Percentiles rank a stretch among this genome's conserved stretches.
phyloP scores from a whole-genome alignment of 2,329 filamentous ascomycete species.

The Karstenula rhodostoma region DNA sequence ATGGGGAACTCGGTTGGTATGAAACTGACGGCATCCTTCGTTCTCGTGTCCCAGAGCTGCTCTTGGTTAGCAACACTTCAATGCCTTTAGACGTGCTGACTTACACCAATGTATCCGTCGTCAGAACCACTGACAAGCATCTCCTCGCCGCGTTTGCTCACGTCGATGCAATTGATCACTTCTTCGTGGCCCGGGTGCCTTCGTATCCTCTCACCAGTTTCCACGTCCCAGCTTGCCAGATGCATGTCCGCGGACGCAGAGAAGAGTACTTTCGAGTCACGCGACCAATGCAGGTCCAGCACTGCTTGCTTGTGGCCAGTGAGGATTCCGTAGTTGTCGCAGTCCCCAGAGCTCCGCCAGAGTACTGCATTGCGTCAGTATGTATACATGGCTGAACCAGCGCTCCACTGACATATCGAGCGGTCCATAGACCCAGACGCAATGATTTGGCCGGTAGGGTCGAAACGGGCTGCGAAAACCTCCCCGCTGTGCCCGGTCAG shows the following conservation, averaged over 20 bases:
- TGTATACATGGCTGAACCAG: constrained; percentile 19
- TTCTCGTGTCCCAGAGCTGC: constrained; percentile 88
- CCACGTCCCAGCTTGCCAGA: constrained; percentile 92
- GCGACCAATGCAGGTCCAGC: constrained; percentile 94
- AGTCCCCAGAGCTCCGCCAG: constrained; percentile 91
- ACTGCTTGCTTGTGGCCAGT: constrained; percentile 91
- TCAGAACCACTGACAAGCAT: constrained; percentile 90
- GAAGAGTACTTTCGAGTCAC: constrained; percentile 89
- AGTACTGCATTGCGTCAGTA: constrained; percentile 68
- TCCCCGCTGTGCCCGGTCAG: constrained; percentile 81
- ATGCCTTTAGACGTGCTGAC: constrained; percentile 19
- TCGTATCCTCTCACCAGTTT: constrained; percentile 89
- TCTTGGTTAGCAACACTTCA: constrained; percentile 25
- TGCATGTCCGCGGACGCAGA: constrained; percentile 94
- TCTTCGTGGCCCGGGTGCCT: constrained; percentile 93
- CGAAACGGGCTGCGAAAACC: constrained; percentile 89
- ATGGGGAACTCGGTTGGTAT: constrained; percentile 92
- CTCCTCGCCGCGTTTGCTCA: constrained; percentile 89
- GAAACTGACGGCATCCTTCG: constrained; percentile 86
- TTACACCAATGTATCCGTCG: constrained; percentile 82
- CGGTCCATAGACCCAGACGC: constrained; percentile 96
- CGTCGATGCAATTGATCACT: constrained; percentile 90
- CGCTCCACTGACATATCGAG: constrained; percentile 73
- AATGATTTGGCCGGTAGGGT: constrained; percentile 85
- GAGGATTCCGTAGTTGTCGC: constrained; percentile 91